These are phyloP conservation scores for Ascochyta viciae-villosae DNA, from an alignment of 2,329 filamentous ascomycete genomes.

Conservation along the genomic window DNA sequence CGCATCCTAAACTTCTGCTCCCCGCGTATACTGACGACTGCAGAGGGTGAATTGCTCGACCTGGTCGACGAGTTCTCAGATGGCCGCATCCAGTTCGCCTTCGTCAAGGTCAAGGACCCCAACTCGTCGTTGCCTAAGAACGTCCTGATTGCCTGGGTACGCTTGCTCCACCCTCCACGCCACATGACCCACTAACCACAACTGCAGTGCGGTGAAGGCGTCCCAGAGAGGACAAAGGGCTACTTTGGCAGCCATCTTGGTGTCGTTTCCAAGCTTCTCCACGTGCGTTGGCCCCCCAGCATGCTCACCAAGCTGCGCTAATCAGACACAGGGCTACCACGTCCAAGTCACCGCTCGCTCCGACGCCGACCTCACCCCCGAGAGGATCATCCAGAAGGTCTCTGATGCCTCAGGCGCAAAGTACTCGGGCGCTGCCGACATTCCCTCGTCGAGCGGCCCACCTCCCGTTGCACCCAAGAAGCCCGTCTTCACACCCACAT, in stretches of 20 bases:
- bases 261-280: slow-evolving; percentile 88
- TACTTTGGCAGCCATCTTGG: slow-evolving; percentile 96
- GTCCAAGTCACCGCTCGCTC: slow-evolving; percentile 96
- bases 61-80: slow-evolving; percentile 96
- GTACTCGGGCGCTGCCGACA: slow-evolving; percentile 75
- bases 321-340: slow-evolving; percentile 75
- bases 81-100: slow-evolving; percentile 95
- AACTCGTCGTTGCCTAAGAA: slow-evolving; percentile 90
- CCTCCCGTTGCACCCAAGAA: slow-evolving; percentile 80
- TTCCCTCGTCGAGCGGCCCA: slow-evolving; percentile 63
- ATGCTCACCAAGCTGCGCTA: slow-evolving; percentile 20
- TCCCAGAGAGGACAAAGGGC: slow-evolving; percentile 97
- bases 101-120: slow-evolving; percentile 93
- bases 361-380: slow-evolving; percentile 84
- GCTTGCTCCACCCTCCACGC: slow-evolving; percentile 18
- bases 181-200: slow-evolving; percentile 10
- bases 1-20: background rate
- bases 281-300: slow-evolving; percentile 59
- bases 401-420: slow-evolving; percentile 93
- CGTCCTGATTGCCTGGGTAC: slow-evolving; percentile 87
- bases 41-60: slow-evolving; percentile 89
- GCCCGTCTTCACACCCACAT: slow-evolving; percentile 87
- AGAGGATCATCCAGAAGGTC: slow-evolving; percentile 90
- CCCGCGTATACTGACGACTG: slow-evolving; percentile 2
- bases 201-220: slow-evolving; percentile 84